phyloP scores from a whole-genome alignment of 2,329 filamentous ascomycete species.

The Claviceps monticola region DNA sequence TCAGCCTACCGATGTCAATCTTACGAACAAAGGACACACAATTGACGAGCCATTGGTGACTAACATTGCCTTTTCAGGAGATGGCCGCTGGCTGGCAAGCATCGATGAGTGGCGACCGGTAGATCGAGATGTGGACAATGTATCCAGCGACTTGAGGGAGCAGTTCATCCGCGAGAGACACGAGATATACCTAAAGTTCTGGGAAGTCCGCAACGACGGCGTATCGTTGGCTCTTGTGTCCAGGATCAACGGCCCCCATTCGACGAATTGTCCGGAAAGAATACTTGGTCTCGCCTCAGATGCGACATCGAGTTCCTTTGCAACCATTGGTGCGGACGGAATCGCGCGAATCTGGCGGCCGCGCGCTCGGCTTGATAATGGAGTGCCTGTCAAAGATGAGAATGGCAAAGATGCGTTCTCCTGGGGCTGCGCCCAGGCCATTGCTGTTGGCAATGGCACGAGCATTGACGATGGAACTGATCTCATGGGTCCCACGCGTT shows the following conservation, averaged over 20 bases:
- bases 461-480: slow-evolving; percentile 25
- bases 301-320: slow-evolving; percentile 57
- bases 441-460: slow-evolving; percentile 37
- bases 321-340: slow-evolving; percentile 72
- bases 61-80: slow-evolving; percentile 58
- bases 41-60: slow-evolving; percentile 69
- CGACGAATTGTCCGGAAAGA: slow-evolving; percentile 36
- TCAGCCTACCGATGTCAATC: slow-evolving; percentile 69
- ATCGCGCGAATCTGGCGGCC: slow-evolving; percentile 71
- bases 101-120: slow-evolving; percentile 83
- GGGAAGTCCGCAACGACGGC: slow-evolving; percentile 49
- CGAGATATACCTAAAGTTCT: slow-evolving; percentile 84
- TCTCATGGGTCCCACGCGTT: slow-evolving; percentile 8
- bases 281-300: slow-evolving; percentile 64
- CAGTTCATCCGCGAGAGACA: slow-evolving; percentile 37
- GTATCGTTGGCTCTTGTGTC: slow-evolving; percentile 62
- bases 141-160: slow-evolving; percentile 21
- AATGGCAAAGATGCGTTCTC: slow-evolving; percentile 47
- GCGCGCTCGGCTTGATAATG: slow-evolving; percentile 53
- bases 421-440: slow-evolving; percentile 57
- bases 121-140: slow-evolving; percentile 46
- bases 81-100: slow-evolving; percentile 83
- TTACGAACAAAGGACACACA: slow-evolving; percentile 54
- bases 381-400: slow-evolving; percentile 46
- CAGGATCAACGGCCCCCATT: slow-evolving; percentile 73